Evolutionary conservation across 305 asterid species (phyloP).

Genomic region (Fraxinus velutina): DNA sequence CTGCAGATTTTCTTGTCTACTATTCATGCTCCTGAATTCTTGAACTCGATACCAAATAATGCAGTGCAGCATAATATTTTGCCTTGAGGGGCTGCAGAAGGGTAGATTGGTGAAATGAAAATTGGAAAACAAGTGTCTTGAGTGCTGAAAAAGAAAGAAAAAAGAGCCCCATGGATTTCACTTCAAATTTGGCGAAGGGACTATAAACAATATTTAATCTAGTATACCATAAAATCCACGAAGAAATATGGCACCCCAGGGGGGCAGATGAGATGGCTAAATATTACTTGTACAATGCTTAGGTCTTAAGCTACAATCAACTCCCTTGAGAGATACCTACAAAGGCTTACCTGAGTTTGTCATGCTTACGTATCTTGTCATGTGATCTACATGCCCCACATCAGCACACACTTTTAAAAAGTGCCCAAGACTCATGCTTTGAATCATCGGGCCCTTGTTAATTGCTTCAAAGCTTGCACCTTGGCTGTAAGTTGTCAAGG

Average conservation of each 20-base stretch:
- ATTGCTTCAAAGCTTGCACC: background rate
- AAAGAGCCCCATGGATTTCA: background rate
- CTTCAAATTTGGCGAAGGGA: background rate
- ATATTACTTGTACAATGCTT: background rate
- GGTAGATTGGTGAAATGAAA: background rate
- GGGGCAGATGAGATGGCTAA: background rate
- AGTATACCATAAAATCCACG: conserved; percentile 8
- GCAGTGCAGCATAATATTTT: background rate
- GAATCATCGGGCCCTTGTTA: background rate
- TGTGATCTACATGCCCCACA: too few relatives aligned
- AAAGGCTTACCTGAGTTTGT: background rate
- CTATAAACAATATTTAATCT: background rate
- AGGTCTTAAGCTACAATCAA: background rate
- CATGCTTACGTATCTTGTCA: too few relatives aligned
- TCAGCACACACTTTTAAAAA: background rate
- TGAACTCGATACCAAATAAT: background rate
- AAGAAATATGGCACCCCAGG: background rate
- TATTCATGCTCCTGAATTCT: conserved; percentile 3
- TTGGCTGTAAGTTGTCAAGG: background rate
- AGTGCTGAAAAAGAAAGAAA: background rate
- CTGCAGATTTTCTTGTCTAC: background rate
- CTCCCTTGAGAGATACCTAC: background rate
- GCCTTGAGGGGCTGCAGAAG: background rate
- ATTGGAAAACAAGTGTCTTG: background rate
- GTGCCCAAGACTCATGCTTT: background rate